Evolutionary conservation across 2,329 filamentous ascomycete genomes (phyloP).

Genomic region (Macroventuria anomochaeta): DNA sequence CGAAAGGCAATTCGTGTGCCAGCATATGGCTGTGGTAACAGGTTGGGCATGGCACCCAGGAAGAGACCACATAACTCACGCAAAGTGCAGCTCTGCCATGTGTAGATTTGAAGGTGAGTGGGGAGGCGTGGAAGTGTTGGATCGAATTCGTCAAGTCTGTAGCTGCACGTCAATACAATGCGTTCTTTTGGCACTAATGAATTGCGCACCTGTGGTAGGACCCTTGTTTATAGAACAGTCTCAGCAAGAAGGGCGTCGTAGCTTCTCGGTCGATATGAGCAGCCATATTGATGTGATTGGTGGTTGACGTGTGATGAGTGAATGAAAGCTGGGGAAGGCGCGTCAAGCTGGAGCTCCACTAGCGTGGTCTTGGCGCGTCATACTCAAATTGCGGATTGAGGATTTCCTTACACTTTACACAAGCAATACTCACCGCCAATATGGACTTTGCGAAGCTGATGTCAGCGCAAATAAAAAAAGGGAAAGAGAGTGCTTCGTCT

Average conservation of each 20-base stretch:
- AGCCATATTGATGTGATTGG: conserved; percentile 39
- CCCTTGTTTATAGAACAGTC: conserved; percentile 80
- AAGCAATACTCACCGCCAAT: conserved; percentile 12
- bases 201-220: conserved; percentile 71
- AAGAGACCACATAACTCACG: conserved; percentile 81
- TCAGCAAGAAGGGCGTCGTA: conserved; percentile 82
- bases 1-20: conserved; percentile 89
- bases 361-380: conserved; percentile 24
- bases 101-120: conserved; percentile 79
- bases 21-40: conserved; percentile 75
- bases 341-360: conserved; percentile 25
- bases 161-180: not conserved
- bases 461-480: conserved; percentile 88
- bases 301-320: not conserved
- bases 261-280: conserved; percentile 67
- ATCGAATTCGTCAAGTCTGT: conserved; percentile 72
- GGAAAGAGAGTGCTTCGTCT: conserved; percentile 61
- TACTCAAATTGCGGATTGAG: not conserved
- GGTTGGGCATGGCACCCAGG: conserved; percentile 68
- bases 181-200: too few relatives aligned
- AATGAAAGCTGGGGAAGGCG: conserved; percentile 3
- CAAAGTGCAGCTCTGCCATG: conserved; percentile 82
- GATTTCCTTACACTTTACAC: not conserved
- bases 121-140: conserved; percentile 62
- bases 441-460: conserved; percentile 98